phyloP scores from a whole-genome alignment of 2,329 filamentous ascomycete species.

The Alternaria postmessia region DNA sequence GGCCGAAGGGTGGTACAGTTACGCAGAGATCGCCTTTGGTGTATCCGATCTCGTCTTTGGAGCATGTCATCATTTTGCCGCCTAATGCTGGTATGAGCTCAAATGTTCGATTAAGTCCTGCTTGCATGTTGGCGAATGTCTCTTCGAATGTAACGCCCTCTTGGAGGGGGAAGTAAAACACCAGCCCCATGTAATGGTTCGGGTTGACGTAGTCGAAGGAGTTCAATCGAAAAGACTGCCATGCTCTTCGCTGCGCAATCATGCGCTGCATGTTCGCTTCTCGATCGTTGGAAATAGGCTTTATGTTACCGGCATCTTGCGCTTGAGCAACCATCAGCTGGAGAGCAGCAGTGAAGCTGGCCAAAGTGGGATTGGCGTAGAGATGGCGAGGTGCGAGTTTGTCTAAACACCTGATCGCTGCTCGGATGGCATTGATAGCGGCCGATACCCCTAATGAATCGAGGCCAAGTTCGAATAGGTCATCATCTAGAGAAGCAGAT shows the following conservation, averaged over 20 bases:
- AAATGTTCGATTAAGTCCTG: constrained; percentile 48
- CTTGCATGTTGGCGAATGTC: constrained; percentile 44
- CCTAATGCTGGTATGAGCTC: constrained; percentile 49
- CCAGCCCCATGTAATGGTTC: constrained; percentile 40
- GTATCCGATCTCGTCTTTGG: constrained; percentile 40
- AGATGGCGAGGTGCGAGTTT: constrained; percentile 47
- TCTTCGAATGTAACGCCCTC: constrained; percentile 35
- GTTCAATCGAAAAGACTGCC: constrained; percentile 42
- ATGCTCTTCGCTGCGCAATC: constrained; percentile 25
- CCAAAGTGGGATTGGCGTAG: constrained; percentile 43
- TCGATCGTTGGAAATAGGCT: background rate
- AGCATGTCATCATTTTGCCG: constrained; percentile 47
- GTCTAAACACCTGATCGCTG: constrained; percentile 39
- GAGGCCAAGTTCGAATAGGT: constrained; percentile 45
- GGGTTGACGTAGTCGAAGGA: constrained; percentile 40
- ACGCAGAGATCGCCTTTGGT: constrained; percentile 35
- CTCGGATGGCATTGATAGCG: constrained; percentile 43
- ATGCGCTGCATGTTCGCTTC: constrained; percentile 13
- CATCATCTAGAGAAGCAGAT: constrained; percentile 29
- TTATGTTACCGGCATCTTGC: background rate
- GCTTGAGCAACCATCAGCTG: background rate
- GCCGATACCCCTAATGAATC: constrained; percentile 44
- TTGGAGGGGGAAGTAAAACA: constrained; percentile 48
- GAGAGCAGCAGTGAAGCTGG: constrained; percentile 35
- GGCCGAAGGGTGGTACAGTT: constrained; percentile 26